These are phyloP conservation scores for Austroboletus eburneus DNA, from an alignment of 768 basidiomycete genomes.

Conservation along the genomic window DNA sequence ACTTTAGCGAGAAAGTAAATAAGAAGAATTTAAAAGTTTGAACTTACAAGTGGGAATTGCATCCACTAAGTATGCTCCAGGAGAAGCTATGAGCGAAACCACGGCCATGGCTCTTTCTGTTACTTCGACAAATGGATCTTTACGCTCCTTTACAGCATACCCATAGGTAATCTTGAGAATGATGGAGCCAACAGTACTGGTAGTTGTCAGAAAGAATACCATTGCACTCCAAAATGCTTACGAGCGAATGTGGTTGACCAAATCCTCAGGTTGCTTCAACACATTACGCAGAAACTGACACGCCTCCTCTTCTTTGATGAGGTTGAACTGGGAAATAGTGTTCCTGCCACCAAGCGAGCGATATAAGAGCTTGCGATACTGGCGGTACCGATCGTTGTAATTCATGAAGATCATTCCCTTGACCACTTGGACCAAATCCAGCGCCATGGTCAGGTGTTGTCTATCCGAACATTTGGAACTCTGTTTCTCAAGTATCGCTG, in stretches of 20 bases:
- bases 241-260: slow-evolving; percentile 21
- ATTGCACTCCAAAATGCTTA: slow-evolving; percentile 1
- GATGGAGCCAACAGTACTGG: slow-evolving; percentile 18
- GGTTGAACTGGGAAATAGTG: slow-evolving; percentile 6
- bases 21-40: background rate
- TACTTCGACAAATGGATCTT: slow-evolving; percentile 35
- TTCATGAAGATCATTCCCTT: slow-evolving; percentile 6
- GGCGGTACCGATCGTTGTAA: slow-evolving; percentile 8
- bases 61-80: slow-evolving; percentile 21
- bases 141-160: slow-evolving; percentile 30
- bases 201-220: too few relatives aligned
- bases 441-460: slow-evolving; percentile 14
- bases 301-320: slow-evolving; percentile 18
- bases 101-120: slow-evolving; percentile 21
- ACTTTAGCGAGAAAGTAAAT: background rate
- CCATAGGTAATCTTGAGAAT: slow-evolving; percentile 41
- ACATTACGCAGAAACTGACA: slow-evolving; percentile 16
- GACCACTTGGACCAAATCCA: slow-evolving; percentile 16
- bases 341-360: slow-evolving; percentile 11
- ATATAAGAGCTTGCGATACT: slow-evolving; percentile 11
- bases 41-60: slow-evolving; percentile 17
- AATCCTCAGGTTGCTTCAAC: slow-evolving; percentile 10
- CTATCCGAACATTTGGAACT: slow-evolving; percentile 47
- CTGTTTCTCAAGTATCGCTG: slow-evolving; percentile 50
- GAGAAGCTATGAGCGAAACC: slow-evolving; percentile 4